These are phyloP conservation scores for Dendrocalamus latiflorus DNA, from an alignment of 202 grass and related monocot genomes.

Conservation along the genomic window DNA sequence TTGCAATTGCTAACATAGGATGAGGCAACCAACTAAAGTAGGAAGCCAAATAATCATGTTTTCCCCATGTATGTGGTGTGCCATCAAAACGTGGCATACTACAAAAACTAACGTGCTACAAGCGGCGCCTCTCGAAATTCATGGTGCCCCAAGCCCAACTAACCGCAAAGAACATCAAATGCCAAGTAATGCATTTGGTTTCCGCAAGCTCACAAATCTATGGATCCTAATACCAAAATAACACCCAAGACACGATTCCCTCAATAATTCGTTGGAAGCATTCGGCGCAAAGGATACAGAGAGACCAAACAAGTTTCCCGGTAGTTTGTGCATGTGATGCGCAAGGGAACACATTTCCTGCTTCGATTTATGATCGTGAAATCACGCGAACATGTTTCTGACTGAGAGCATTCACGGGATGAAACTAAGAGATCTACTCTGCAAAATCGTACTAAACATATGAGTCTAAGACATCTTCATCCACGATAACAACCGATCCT, in stretches of 20 bases:
- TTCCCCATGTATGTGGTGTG: not conserved
- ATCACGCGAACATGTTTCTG: not conserved
- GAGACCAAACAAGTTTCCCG: not conserved
- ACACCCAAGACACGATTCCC: not conserved
- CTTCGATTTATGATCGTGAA: not conserved
- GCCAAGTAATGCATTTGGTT: not conserved
- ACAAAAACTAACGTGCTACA: not conserved
- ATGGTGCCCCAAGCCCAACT: not conserved
- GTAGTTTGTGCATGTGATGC: not conserved
- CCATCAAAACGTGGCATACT: not conserved
- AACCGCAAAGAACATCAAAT: not conserved
- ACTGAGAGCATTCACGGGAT: not conserved
- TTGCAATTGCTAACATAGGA: not conserved
- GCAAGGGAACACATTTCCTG: not conserved
- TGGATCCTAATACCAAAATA: not conserved
- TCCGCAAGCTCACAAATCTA: not conserved
- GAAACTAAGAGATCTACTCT: not conserved
- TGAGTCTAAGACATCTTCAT: not conserved
- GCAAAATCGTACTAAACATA: not conserved
- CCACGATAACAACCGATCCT: not conserved
- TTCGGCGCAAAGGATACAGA: not conserved
- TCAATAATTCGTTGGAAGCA: not conserved
- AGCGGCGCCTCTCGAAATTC: not conserved
- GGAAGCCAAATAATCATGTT: not conserved
- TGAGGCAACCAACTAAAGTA: not conserved